Base-by-base conservation (phyloP, 1,139 yeast species). In the Protomyces inouyei region DNA sequence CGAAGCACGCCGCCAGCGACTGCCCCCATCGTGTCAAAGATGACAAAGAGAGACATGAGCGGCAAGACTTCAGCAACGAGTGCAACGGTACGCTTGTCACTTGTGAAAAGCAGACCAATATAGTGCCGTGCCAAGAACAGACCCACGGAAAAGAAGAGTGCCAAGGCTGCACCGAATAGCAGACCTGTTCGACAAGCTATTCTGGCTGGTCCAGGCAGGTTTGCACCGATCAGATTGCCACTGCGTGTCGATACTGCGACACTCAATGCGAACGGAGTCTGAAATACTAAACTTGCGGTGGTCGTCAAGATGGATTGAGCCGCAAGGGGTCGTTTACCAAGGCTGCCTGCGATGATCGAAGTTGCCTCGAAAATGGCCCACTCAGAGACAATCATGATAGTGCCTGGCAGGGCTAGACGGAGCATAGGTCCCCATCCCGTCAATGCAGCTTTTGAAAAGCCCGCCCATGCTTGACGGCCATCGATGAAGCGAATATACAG, bases 281-380 rank as follows among this genome's bases (percentile, higher is more conserved):
- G 90, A 70, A 87, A 90, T 0, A 89, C 78, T 63, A 90, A 77
- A 0, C 95, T 85, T 0, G 92, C 90, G 59, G 88, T 80, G 4
- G 95, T 86, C 1, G 95, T 85, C 0, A 88, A 85, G 0, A 95
- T 91, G 54, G 95, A 87, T 74, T 90, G 97, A 0, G 96, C 91
- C 0, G 96, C 97, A 69, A 90, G 76, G 60, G 87, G 88, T 2
- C 83, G 80, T 0, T 95, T 87, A 2, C 97, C 96, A 72, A 87
- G 86, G 69, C 84, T 84, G 0, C 95, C 85, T 0, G 89, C 84
- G 51, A 83, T 77, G 55, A 85, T 79, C 0, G 95, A 87, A 71
- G 87, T 77, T 3, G 88, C 79, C 74, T 88, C 95, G 74, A 89
- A 89, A 0, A 96, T 96, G 66, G 88, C 78, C 73, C 88, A 88